Evolutionary conservation across 768 basidiomycete species (phyloP).

Genomic region (Leccinum truebloodii): DNA sequence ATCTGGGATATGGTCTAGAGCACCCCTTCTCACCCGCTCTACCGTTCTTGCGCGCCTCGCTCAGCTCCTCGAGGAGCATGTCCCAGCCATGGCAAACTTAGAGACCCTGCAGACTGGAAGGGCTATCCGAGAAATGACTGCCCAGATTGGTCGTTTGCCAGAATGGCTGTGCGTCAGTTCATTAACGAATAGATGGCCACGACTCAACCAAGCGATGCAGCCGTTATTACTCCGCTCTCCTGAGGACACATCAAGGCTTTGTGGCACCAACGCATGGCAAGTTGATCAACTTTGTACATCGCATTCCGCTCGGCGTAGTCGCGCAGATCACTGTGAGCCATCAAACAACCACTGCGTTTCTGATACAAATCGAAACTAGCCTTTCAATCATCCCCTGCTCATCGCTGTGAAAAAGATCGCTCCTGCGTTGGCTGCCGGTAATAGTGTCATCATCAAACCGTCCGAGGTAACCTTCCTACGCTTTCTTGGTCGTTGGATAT

Average conservation of each 20-base stretch:
- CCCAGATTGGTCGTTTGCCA: constrained; percentile 73
- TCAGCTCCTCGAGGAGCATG: constrained; percentile 53
- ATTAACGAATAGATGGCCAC: not conserved
- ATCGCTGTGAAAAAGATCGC: constrained; percentile 90
- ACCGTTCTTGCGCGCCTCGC: constrained; percentile 66
- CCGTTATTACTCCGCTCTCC: constrained; percentile 74
- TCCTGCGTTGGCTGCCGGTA: constrained; percentile 82
- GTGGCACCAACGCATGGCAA: constrained; percentile 80
- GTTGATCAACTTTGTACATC: constrained; percentile 74
- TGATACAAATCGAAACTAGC: constrained; percentile 40
- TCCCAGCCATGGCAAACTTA: constrained; percentile 59
- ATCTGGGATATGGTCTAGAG: constrained; percentile 72
- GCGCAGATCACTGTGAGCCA: constrained; percentile 76
- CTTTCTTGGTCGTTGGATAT: not conserved
- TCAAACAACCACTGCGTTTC: not conserved
- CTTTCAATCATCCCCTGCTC: constrained; percentile 88
- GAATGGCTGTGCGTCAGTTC: constrained; percentile 74
- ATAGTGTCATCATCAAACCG: constrained; percentile 80
- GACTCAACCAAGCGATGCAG: constrained; percentile 37
- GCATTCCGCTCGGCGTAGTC: constrained; percentile 85
- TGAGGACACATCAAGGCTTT: constrained; percentile 67
- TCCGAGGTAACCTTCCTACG: constrained; percentile 53
- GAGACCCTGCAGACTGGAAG: constrained; percentile 81
- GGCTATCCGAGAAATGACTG: constrained; percentile 81
- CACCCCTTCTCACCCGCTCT: constrained; percentile 59